Conservation (phyloP, 2,329 filamentous ascomycete species). For the Fusarium camptoceras region DNA sequence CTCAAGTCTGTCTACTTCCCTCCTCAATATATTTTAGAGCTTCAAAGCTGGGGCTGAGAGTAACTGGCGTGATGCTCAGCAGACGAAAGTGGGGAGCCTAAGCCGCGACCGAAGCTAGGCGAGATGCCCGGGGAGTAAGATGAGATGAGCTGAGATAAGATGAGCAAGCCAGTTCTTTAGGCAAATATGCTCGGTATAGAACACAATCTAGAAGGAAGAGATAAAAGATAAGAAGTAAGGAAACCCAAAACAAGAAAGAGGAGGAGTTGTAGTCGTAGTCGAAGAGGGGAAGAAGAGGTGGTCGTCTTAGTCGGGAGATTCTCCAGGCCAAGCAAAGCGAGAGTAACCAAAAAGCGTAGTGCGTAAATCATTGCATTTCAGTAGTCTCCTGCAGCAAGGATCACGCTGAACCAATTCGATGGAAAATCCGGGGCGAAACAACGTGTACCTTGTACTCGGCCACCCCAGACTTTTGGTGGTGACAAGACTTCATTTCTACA, state of each 20-base stretch:
- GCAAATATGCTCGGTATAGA: slow-evolving; percentile 1
- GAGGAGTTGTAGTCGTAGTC: slow-evolving; percentile 8
- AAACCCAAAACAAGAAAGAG: slow-evolving; percentile 9
- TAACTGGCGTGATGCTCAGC: slow-evolving; percentile 37
- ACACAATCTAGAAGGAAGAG: background rate
- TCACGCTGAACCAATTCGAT: slow-evolving; percentile 47
- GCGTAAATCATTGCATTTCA: slow-evolving; percentile 12
- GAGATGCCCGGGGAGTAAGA: slow-evolving; percentile 6
- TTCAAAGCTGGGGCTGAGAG: slow-evolving; percentile 5
- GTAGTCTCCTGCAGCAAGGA: slow-evolving; percentile 40
- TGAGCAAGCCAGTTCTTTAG: slow-evolving; percentile 2
- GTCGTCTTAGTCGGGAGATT: slow-evolving; percentile 2
- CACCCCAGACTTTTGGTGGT: background rate
- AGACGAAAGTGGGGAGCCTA: slow-evolving; percentile 34
- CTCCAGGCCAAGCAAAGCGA: slow-evolving; percentile 5
- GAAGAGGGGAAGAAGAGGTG: slow-evolving; percentile 24
- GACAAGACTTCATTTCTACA: background rate
- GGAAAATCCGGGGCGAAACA: slow-evolving; percentile 45
- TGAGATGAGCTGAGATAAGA: slow-evolving; percentile 21
- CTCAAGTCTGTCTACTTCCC: background rate
- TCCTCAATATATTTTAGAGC: slow-evolving; percentile 4
- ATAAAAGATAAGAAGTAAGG: background rate
- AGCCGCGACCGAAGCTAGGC: slow-evolving; percentile 24
- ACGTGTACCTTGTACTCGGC: slow-evolving; percentile 1
- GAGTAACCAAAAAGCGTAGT: slow-evolving; percentile 21